phyloP scores from a whole-genome alignment of 352 stramenopile species.

The Thraustochytrium sp. region DNA sequence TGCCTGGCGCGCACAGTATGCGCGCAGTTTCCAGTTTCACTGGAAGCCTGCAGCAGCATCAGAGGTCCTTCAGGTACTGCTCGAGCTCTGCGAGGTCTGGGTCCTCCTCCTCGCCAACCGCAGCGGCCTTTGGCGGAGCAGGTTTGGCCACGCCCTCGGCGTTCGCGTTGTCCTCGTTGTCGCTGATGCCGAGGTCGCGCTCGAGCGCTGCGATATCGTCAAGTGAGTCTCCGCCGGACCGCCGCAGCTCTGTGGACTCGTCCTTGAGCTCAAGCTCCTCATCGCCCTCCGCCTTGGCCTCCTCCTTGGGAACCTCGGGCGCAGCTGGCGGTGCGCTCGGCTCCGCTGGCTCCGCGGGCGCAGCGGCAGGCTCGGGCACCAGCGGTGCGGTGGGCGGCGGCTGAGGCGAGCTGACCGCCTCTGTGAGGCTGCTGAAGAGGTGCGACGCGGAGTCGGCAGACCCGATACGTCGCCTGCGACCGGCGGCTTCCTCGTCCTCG shows the following conservation, averaged over 20 bases:
- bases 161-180: background rate
- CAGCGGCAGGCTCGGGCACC: no score
- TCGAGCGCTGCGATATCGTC: background rate
- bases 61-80: slow-evolving; percentile 17
- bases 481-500: background rate
- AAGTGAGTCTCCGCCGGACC: no score
- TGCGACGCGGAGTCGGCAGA: background rate
- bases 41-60: no score
- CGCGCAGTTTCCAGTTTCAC: no score
- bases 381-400: background rate
- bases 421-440: background rate
- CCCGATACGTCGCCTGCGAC: background rate
- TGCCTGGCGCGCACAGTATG: no score
- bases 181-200: background rate
- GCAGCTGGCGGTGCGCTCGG: no score
- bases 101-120: background rate
- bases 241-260: no score
- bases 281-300: no score
- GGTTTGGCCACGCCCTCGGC: background rate
- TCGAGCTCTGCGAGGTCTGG: slow-evolving; percentile 26
- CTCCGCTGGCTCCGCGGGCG: no score
- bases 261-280: no score
- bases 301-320: no score
- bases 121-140: background rate
- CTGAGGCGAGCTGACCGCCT: background rate